Evolutionary conservation across 768 basidiomycete genomes (phyloP).

Genomic region (Pleurotus salmoneostramineus): DNA sequence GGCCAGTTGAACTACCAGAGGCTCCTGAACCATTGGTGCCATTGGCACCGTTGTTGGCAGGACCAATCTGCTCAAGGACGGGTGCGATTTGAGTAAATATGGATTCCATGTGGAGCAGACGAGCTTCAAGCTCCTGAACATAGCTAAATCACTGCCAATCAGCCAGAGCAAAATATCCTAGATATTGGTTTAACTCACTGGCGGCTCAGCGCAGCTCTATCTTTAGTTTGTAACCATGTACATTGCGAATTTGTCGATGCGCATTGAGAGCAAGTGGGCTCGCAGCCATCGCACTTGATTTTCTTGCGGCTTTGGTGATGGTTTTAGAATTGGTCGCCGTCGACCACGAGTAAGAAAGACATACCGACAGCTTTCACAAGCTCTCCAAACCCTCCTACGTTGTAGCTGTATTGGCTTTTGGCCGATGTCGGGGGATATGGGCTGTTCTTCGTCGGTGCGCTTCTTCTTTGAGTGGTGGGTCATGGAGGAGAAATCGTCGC

Average conservation of each 20-base stretch:
- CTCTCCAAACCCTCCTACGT: slow-evolving; percentile 79
- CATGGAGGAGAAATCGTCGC: slow-evolving; percentile 44
- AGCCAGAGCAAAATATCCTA: slow-evolving; percentile 10
- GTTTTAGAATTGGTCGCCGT: slow-evolving; percentile 14
- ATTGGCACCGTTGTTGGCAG: slow-evolving; percentile 38
- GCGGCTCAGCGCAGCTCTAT: slow-evolving; percentile 84
- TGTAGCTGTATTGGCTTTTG: slow-evolving; percentile 76
- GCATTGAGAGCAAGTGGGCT: slow-evolving; percentile 85
- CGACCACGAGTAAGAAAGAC: slow-evolving; percentile 21
- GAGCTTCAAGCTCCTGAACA: slow-evolving; percentile 88
- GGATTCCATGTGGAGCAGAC: slow-evolving; percentile 83
- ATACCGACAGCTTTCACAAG: slow-evolving; percentile 86
- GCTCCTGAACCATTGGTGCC: slow-evolving; percentile 19
- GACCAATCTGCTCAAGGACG: slow-evolving; percentile 68
- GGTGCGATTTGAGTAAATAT: slow-evolving; percentile 82
- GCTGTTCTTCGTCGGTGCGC: slow-evolving; percentile 55
- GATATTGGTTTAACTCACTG: slow-evolving; percentile 53
- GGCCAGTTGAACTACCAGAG: slow-evolving; percentile 29
- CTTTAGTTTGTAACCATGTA: slow-evolving; percentile 90
- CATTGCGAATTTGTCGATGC: slow-evolving; percentile 69
- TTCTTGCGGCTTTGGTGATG: slow-evolving; percentile 68
- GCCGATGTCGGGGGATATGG: slow-evolving; percentile 50
- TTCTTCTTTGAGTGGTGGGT: slow-evolving; percentile 74
- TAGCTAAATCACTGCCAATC: slow-evolving; percentile 47
- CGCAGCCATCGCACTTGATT: slow-evolving; percentile 88